A percentile compares a stretch with the other conserved stretches of the same genome.
Evolutionary conservation across 176 grass and related monocot genomes (phyloP).

Genomic region (Cocos nucifera): DNA sequence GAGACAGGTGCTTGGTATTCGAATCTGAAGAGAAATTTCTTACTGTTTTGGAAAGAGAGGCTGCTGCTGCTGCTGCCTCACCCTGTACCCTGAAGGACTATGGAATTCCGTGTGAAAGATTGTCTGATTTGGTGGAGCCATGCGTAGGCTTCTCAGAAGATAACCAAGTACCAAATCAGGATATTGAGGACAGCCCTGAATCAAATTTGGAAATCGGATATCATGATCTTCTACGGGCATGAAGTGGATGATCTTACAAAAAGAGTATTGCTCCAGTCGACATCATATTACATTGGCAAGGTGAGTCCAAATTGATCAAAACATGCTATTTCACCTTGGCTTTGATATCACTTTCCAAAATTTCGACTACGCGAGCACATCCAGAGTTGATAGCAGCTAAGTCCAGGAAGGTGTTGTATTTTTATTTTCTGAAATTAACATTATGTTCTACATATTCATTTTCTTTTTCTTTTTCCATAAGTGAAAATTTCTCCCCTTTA

Average conservation of each 20-base stretch:
- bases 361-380: too few species aligned
- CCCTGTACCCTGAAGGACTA: slow-evolving; percentile 67
- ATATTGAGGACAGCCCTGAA: slow-evolving; percentile 66
- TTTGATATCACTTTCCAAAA: too few species aligned
- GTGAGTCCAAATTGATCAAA: too few species aligned
- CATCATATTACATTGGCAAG: too few species aligned
- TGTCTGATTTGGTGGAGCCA: slow-evolving; percentile 50
- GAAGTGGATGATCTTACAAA: slow-evolving; percentile 2
- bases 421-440: too few species aligned
- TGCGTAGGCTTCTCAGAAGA: slow-evolving; percentile 47
- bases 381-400: too few species aligned
- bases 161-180: slow-evolving; percentile 29
- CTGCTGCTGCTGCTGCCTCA: slow-evolving; percentile 19
- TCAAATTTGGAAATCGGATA: slow-evolving; percentile 73
- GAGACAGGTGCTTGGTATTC: slow-evolving; percentile 83
- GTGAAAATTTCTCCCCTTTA: too few species aligned
- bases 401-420: too few species aligned
- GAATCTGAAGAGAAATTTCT: slow-evolving; percentile 92
- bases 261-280: too few species aligned
- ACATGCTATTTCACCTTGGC: too few species aligned
- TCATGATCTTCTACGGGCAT: slow-evolving; percentile 81
- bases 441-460: too few species aligned
- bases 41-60: slow-evolving; percentile 67
- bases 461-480: too few species aligned
- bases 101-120: slow-evolving; percentile 70